Conservation (phyloP, 2,329 filamentous ascomycete genomes). For the Diaporthe citrichinensis region DNA sequence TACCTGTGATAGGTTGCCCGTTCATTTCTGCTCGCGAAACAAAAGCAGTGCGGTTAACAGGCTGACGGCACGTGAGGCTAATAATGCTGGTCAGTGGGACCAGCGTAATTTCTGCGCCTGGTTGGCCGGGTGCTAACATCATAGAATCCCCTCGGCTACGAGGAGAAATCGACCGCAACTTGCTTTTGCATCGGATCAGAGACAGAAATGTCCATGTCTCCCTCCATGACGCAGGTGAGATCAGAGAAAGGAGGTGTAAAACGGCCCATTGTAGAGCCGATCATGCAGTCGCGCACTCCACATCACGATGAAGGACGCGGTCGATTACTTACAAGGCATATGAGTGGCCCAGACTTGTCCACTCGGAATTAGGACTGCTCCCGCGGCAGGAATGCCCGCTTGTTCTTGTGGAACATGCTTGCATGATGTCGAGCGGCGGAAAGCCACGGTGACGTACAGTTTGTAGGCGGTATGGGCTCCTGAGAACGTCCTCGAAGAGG, state of each 20-base stretch:
- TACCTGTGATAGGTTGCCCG: neutral
- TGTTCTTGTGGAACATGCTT: conserved; percentile 12
- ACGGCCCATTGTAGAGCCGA: conserved; percentile 17
- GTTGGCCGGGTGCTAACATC: neutral
- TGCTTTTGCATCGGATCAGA: conserved; percentile 20
- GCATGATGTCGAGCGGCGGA: conserved; percentile 12
- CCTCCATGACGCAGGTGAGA: neutral
- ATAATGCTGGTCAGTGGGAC: neutral
- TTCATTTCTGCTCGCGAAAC: neutral
- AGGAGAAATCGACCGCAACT: neutral
- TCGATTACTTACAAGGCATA: conserved; percentile 9
- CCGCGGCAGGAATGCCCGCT: conserved; percentile 19
- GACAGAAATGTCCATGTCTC: neutral
- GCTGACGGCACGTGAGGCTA: conserved; percentile 25
- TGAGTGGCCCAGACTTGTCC: neutral
- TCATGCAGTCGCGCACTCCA: conserved; percentile 7
- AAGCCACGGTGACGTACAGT: conserved; percentile 7
- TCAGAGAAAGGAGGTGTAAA: neutral
- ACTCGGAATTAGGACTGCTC: conserved; percentile 8
- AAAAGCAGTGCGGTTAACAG: conserved; percentile 5
- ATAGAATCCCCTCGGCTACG: neutral
- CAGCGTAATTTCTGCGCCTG: neutral
- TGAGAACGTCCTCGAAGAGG: neutral
- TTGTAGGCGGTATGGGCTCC: neutral
- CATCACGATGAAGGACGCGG: conserved; percentile 5